These are phyloP conservation scores for peach (Prunus persica) DNA, from an alignment of 306 rosid genomes.

Conservation along the genomic window Prunus_persica_NCBIv2 NC_034010.1:25098001-25098500, in stretches of 20 bases:
- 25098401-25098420: neutral
- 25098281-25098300: neutral
- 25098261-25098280: neutral
- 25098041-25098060: constrained; percentile 24
- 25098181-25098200: too few relatives aligned
- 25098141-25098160: too few relatives aligned
- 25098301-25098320: neutral
- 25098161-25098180: too few relatives aligned
- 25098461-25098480: neutral
- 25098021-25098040: constrained; percentile 23
- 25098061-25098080: constrained; percentile 12
- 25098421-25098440: neutral
- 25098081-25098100: constrained; percentile 27
- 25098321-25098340: neutral
- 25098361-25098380: neutral
- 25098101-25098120: constrained; percentile 29
- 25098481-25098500: neutral
- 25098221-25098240: neutral
- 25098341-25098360: too few relatives aligned
- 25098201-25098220: neutral
- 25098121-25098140: constrained; percentile 23
- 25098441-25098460: neutral
- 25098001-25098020: neutral
- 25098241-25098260: neutral
- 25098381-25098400: neutral